phyloP scores from a whole-genome alignment of 805 yeast species.

The Vanderwaltozyma polyspora region DNA sequence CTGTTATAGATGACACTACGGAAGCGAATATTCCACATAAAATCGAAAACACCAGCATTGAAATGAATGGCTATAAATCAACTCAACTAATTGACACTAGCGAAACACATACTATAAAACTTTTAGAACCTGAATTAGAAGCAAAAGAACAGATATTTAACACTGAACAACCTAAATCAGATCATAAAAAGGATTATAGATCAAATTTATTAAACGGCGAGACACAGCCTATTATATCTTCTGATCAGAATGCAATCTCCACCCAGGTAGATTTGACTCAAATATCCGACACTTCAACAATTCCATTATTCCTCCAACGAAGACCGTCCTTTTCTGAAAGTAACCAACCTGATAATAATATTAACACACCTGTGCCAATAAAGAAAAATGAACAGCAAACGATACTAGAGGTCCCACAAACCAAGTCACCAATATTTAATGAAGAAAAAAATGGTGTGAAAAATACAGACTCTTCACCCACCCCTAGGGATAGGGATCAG shows the following conservation, averaged over 20 bases:
- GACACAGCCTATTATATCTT: too few relatives aligned
- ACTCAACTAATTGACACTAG: slow-evolving; percentile 13
- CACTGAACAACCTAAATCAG: too few relatives aligned
- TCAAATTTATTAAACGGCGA: too few relatives aligned
- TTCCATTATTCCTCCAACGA: too few relatives aligned
- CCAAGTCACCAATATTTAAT: slow-evolving; percentile 7
- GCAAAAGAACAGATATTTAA: background rate
- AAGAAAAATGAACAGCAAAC: slow-evolving; percentile 2
- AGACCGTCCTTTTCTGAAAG: too few relatives aligned
- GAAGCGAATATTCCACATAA: slow-evolving; percentile 9
- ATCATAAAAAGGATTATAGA: too few relatives aligned
- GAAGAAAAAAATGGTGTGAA: background rate
- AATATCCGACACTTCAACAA: too few relatives aligned
- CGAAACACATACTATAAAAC: too few relatives aligned
- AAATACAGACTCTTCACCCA: slow-evolving; percentile 1
- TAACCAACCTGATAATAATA: too few relatives aligned
- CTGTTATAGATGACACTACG: slow-evolving; percentile 12
- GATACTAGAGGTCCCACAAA: slow-evolving; percentile 8
- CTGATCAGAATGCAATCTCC: too few relatives aligned
- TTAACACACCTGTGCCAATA: background rate
- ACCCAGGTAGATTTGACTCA: too few relatives aligned
- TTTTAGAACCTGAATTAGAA: too few relatives aligned
- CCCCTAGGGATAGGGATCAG: background rate
- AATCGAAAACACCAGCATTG: slow-evolving; percentile 4
- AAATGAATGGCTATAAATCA: slow-evolving; percentile 6